Evolutionary conservation across 2,329 filamentous ascomycete species (phyloP).

Genomic region (Clonostachys solani): DNA sequence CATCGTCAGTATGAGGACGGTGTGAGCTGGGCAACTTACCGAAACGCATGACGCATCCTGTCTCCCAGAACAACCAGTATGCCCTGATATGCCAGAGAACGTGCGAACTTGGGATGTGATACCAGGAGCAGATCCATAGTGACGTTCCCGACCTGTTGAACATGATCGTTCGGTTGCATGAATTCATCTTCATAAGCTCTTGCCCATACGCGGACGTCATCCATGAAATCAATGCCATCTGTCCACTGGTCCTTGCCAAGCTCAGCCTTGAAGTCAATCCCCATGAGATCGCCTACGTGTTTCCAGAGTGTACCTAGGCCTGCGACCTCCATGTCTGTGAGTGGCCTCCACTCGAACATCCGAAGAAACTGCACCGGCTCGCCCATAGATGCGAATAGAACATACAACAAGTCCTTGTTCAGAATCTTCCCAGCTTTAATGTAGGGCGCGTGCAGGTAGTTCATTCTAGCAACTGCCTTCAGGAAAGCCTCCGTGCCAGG

Average conservation of each 20-base stretch:
- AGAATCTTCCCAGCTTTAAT: slow-evolving; percentile 26
- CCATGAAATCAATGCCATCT: slow-evolving; percentile 46
- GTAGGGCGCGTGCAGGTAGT: slow-evolving; percentile 30
- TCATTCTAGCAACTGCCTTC: slow-evolving; percentile 30
- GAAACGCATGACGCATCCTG: slow-evolving; percentile 59
- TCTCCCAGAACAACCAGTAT: slow-evolving; percentile 60
- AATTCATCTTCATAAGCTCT: slow-evolving; percentile 51
- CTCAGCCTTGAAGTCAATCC: slow-evolving; percentile 45
- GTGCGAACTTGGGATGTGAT: slow-evolving; percentile 39
- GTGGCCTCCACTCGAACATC: slow-evolving; percentile 64
- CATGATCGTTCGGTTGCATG: slow-evolving; percentile 51
- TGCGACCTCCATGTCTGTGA: slow-evolving; percentile 64
- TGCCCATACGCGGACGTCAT: slow-evolving; percentile 43
- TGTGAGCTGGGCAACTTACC: slow-evolving; percentile 35
- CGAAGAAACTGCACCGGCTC: slow-evolving; percentile 62
- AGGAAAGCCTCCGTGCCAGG: slow-evolving; percentile 22
- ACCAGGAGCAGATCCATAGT: slow-evolving; percentile 59
- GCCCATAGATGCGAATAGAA: slow-evolving; percentile 53
- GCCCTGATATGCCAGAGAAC: slow-evolving; percentile 42
- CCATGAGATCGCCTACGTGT: slow-evolving; percentile 65
- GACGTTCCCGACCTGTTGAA: slow-evolving; percentile 49
- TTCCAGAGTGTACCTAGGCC: slow-evolving; percentile 70
- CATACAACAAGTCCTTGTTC: slow-evolving; percentile 32
- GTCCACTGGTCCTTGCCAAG: slow-evolving; percentile 32
- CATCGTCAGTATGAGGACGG: neutral